Evolutionary conservation across 2,329 filamentous ascomycete genomes (phyloP), one percentile per base, ranked within the genome.

Genomic region (Claviceps citrina): DNA sequence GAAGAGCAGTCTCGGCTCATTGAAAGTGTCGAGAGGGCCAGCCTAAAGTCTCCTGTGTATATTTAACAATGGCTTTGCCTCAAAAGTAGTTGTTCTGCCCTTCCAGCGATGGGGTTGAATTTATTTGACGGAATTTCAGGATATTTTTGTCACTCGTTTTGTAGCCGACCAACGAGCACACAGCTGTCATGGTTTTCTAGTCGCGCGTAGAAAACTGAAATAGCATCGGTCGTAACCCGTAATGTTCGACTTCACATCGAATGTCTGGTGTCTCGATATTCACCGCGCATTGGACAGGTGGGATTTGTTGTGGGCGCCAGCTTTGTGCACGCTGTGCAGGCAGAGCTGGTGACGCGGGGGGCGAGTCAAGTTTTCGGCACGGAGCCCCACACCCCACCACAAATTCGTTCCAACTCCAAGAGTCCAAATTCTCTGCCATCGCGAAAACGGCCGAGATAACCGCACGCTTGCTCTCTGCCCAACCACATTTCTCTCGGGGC

Each of bases 321-420:
- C 22, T 40, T n/a, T n/a, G n/a, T n/a, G n/a, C n/a, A n/a, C n/a
- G n/a, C n/a, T n/a, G n/a, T n/a, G n/a, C n/a, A n/a, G n/a, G n/a
- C n/a, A n/a, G n/a, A n/a, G n/a, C n/a, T n/a, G 40, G 28, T 38
- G 39, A 36, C 43, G 25, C 47, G 55, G 53, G 55, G 53, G 55
- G 54, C 54, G 53, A 51, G 53, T 31, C 44, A 45, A 43, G 38
- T 49, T 50, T 55, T 57, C 49, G 48, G 49, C 47, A 49, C 45
- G 44, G 39, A 18, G 51, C 49, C 53, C 52, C 53, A 54, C 60
- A 60, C 60, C 59, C 60, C 60, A 62, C 60, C 60, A 62, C 59
- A 63, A 63, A 57, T 61, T 62, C 56, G 50, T 52, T 47, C 32
- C 48, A 47, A 49, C 41, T 43, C 36, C 33, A 50, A 45, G 48